These are phyloP conservation scores for Penicillium argentinense DNA, from an alignment of 495 filamentous ascomycete genomes.

Conservation along the genomic window DNA sequence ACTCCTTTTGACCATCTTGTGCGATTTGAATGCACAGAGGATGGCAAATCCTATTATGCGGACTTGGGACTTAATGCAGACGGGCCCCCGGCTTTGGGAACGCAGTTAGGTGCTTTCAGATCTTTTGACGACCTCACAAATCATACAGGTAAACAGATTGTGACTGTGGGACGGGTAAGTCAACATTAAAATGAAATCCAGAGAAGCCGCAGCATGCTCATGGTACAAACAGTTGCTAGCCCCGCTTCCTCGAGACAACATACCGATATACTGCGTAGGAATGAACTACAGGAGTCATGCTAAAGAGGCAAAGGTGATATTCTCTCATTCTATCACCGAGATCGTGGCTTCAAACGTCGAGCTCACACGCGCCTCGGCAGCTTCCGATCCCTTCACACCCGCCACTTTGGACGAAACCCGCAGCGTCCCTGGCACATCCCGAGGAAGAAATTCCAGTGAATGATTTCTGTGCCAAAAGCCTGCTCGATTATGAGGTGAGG, in stretches of 20 bases:
- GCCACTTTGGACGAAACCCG: conserved; percentile 45
- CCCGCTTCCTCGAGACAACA: conserved; percentile 14
- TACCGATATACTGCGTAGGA: conserved; percentile 39
- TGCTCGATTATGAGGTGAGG: conserved; percentile 31
- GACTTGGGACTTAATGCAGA: too few species aligned
- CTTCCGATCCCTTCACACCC: conserved; percentile 35
- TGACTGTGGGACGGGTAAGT: too few species aligned
- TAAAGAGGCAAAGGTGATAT: conserved; percentile 37
- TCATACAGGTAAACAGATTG: too few species aligned
- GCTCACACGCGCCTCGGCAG: conserved; percentile 14
- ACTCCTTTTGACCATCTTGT: too few species aligned
- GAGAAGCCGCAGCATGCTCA: too few species aligned
- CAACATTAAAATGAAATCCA: too few species aligned
- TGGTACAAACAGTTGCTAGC: conserved; percentile 22
- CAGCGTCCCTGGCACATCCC: conserved; percentile 33
- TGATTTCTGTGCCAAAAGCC: conserved; percentile 36
- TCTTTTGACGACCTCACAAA: too few species aligned
- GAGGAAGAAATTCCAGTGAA: conserved; percentile 35
- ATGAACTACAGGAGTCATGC: conserved; percentile 46
- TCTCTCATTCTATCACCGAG: neutral
- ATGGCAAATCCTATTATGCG: too few species aligned
- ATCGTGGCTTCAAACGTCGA: neutral
- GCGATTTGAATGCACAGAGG: too few species aligned
- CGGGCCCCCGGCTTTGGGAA: too few species aligned
- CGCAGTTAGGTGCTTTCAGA: too few species aligned